These are phyloP conservation scores for Cymbopogon flexuosus DNA, from an alignment of 202 grass and related monocot genomes.

Conservation along the genomic window DNA sequence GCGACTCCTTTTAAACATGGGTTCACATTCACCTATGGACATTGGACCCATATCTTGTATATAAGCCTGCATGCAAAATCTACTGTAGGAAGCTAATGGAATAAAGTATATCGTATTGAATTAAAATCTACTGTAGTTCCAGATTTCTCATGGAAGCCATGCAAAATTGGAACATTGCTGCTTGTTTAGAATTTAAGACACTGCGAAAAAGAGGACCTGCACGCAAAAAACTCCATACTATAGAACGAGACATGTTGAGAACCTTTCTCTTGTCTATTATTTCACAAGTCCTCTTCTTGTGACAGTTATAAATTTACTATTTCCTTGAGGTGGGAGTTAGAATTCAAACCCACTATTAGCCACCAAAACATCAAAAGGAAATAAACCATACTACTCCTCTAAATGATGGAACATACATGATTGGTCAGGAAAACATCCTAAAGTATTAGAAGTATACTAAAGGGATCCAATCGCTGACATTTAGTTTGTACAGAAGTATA, in stretches of 20 bases:
- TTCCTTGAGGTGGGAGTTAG: neutral
- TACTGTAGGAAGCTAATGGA: too few relatives aligned
- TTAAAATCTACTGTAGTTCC: neutral
- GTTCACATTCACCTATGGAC: neutral
- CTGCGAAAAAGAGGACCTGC: neutral
- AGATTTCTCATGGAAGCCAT: neutral
- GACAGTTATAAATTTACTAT: constrained; percentile 1
- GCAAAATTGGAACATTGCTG: neutral
- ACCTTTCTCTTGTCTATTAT: neutral
- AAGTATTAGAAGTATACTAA: neutral
- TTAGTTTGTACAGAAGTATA: constrained; percentile 8
- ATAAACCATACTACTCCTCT: neutral
- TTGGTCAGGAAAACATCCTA: too few relatives aligned
- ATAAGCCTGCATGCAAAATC: neutral
- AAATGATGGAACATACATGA: too few relatives aligned
- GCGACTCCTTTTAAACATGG: neutral
- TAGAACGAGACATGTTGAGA: neutral
- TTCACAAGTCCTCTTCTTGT: neutral
- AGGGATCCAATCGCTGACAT: neutral
- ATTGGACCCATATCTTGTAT: neutral
- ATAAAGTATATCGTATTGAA: neutral
- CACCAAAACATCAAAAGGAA: neutral
- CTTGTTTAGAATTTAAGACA: neutral
- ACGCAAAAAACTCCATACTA: neutral
- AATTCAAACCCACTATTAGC: neutral